A percentile compares a stretch with the other conserved stretches of the same genome.
phyloP scores from a whole-genome alignment of 2,329 filamentous ascomycete genomes.

The Cryphonectria nitschkei region DNA sequence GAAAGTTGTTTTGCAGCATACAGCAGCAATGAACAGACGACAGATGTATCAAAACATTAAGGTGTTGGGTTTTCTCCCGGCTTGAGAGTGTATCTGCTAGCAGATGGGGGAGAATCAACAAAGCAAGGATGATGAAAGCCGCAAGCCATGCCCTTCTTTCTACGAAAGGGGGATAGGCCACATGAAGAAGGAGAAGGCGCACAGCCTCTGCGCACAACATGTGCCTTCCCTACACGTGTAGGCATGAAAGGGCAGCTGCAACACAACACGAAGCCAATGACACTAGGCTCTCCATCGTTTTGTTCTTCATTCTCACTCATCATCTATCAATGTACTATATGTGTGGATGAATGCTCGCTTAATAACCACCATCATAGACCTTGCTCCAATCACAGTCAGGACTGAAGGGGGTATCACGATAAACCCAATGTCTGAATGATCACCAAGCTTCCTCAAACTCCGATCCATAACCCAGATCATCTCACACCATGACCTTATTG shows the following conservation, averaged over 20 bases:
- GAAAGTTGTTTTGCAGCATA: background rate
- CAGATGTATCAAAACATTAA: background rate
- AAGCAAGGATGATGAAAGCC: background rate
- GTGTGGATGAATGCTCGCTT: too few relatives aligned
- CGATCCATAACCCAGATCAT: background rate
- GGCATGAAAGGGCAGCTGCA: background rate
- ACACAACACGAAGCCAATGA: background rate
- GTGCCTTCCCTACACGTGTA: background rate
- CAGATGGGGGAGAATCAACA: background rate
- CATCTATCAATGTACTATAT: background rate
- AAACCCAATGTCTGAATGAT: background rate
- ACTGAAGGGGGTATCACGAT: background rate
- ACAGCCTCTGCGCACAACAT: background rate
- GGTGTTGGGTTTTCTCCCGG: background rate
- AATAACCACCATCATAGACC: background rate
- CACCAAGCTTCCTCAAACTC: background rate
- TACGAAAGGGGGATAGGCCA: background rate
- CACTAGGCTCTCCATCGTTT: background rate
- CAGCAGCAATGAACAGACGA: background rate
- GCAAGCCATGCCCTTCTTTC: background rate
- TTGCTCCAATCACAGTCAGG: background rate
- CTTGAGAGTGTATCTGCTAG: too few relatives aligned
- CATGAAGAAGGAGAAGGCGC: background rate
- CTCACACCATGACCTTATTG: background rate
- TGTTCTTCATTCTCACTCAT: background rate